Percentiles rank a stretch among this genome's conserved stretches.
These are phyloP conservation scores for Chimonanthus salicifolius DNA, from an alignment of 164 flowering plant genomes.

Conservation along the genomic window DNA sequence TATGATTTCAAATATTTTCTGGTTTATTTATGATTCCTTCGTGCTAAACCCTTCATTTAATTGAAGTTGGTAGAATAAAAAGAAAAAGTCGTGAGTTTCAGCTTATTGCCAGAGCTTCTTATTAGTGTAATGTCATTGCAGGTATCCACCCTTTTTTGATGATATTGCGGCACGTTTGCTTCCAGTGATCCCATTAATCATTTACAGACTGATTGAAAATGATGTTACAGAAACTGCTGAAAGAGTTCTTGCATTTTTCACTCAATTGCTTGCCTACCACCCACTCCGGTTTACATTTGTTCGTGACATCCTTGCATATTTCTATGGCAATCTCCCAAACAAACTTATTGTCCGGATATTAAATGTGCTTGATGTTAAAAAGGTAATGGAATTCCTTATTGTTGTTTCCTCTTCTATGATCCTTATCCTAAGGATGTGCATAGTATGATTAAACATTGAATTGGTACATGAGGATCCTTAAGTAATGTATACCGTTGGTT, in stretches of 20 bases:
- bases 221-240: conserved; percentile 83
- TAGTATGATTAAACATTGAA: not conserved
- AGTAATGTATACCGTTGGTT: not conserved
- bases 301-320: conserved; percentile 94
- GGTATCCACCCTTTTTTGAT: conserved; percentile 92
- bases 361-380: conserved; percentile 70
- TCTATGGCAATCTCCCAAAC: conserved; percentile 90
- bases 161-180: conserved; percentile 91
- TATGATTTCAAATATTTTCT: not conserved
- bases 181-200: conserved; percentile 84
- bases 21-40: not conserved
- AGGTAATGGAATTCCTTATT: conserved; percentile 40
- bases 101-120: not conserved
- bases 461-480: not conserved
- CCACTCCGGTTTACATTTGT: conserved; percentile 90
- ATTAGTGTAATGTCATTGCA: conserved; percentile 19
- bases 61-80: not conserved
- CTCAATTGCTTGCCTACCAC: conserved; percentile 66
- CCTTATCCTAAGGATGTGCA: not conserved
- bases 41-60: not conserved
- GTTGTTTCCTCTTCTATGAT: not conserved
- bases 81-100: too few species aligned
- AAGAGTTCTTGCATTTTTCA: conserved; percentile 60
- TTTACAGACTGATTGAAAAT: conserved; percentile 92
- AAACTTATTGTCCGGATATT: conserved; percentile 82